Evolutionary conservation across 2,329 filamentous ascomycete species (phyloP).

Genomic region (Alternaria infectoria): DNA sequence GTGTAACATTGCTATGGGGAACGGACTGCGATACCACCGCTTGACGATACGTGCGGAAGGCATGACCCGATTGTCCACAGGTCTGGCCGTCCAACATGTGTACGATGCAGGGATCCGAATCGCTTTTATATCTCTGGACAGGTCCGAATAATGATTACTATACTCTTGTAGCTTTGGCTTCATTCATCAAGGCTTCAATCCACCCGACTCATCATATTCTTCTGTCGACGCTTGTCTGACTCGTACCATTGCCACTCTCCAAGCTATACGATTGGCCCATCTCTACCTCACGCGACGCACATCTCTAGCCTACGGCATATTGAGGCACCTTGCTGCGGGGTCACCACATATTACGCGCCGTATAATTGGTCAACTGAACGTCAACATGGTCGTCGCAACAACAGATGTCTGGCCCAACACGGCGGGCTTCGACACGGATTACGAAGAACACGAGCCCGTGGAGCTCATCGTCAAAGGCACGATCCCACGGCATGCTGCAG

Average conservation of each 20-base stretch:
- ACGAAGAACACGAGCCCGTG: slow-evolving; percentile 70
- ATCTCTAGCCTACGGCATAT: neutral
- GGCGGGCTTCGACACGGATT: slow-evolving; percentile 65
- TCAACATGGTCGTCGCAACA: slow-evolving; percentile 11
- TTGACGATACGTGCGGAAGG: neutral
- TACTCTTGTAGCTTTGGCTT: neutral
- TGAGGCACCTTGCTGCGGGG: neutral
- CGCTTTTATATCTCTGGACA: neutral
- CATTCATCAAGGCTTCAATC: neutral
- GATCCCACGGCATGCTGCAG: slow-evolving; percentile 75
- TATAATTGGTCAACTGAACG: neutral
- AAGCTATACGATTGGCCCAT: neutral
- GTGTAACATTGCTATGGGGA: neutral
- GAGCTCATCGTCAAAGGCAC: slow-evolving; percentile 67
- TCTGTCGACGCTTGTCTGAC: neutral
- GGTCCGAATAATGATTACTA: neutral
- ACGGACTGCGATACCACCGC: neutral
- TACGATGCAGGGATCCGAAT: neutral
- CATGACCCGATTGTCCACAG: neutral
- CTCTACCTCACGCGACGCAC: neutral
- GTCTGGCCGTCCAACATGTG: neutral
- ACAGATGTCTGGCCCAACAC: slow-evolving; percentile 41
- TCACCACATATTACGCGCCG: neutral
- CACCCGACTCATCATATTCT: neutral
- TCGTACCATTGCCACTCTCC: neutral